Conservation (phyloP, 140 eudicot genomes). For the Anethum foeniculum region DNA sequence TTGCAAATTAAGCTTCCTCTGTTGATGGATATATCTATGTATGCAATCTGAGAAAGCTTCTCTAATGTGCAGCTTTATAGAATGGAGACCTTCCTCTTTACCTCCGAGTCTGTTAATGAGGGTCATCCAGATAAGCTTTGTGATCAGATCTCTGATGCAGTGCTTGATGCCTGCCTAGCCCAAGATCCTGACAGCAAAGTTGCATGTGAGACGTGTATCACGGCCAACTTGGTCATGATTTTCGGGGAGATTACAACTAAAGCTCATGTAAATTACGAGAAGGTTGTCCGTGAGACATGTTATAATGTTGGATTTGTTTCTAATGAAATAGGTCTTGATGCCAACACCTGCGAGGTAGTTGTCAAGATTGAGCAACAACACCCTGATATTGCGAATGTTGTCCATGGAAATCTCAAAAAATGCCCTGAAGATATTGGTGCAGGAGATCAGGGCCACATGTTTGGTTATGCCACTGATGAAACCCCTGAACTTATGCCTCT, state of each 20-base stretch:
- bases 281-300: constrained; percentile 39
- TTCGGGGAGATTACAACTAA: constrained; percentile 45
- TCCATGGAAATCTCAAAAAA: constrained; percentile 40
- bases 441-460: constrained; percentile 45
- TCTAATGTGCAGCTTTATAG: background rate
- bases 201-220: constrained; percentile 41
- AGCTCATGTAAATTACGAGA: constrained; percentile 36
- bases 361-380: constrained; percentile 38
- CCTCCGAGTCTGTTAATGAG: constrained; percentile 43
- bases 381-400: constrained; percentile 36
- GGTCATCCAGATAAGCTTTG: constrained; percentile 48
- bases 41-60: background rate
- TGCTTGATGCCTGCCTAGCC: constrained; percentile 40
- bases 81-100: constrained; percentile 51
- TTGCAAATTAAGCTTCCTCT: too few relatives aligned
- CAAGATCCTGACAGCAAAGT: constrained; percentile 46
- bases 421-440: constrained; percentile 40
- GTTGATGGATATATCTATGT: too few relatives aligned
- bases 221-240: constrained; percentile 39
- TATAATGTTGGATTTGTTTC: constrained; percentile 35
- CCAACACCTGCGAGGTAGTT: constrained; percentile 32
- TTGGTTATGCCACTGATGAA: constrained; percentile 40
- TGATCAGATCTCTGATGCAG: constrained; percentile 41
- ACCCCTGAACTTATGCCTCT: constrained; percentile 44
- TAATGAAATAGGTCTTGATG: constrained; percentile 44